Conservation (phyloP, 768 basidiomycete genomes). For the Mycena floridula region DNA sequence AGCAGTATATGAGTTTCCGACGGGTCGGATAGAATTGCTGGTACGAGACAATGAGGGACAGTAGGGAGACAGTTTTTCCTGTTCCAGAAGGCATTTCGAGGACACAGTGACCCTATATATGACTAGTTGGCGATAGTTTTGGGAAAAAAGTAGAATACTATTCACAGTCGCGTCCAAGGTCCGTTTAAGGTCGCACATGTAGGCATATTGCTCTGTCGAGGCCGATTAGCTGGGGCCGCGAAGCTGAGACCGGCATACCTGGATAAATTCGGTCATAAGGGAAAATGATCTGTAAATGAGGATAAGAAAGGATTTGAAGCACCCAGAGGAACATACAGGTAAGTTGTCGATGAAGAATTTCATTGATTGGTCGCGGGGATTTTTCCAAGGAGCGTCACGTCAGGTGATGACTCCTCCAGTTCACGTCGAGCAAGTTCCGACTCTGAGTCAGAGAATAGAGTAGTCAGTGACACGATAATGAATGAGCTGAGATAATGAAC, state of each 20-base stretch:
- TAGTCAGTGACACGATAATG: too few relatives aligned
- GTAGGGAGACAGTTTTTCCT: slow-evolving; percentile 94
- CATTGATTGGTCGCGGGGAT: too few relatives aligned
- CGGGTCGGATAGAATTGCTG: slow-evolving; percentile 96
- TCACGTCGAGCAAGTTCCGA: too few relatives aligned
- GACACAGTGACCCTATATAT: slow-evolving; percentile 89
- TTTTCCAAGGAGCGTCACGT: too few relatives aligned
- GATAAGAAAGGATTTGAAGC: background rate
- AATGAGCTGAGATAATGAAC: too few relatives aligned
- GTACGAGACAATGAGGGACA: slow-evolving; percentile 95
- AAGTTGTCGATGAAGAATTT: slow-evolving; percentile 80
- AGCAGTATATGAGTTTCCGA: slow-evolving; percentile 96
- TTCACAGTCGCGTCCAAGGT: slow-evolving; percentile 88
- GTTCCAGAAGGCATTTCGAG: slow-evolving; percentile 99
- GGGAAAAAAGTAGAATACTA: slow-evolving; percentile 1
- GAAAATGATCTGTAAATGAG: slow-evolving; percentile 64
- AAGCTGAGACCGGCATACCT: slow-evolving; percentile 37
- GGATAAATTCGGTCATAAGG: slow-evolving; percentile 96
- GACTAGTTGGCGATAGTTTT: background rate
- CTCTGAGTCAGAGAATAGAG: too few relatives aligned
- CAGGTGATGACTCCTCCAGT: too few relatives aligned
- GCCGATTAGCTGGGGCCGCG: slow-evolving; percentile 6
- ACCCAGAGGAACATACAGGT: slow-evolving; percentile 42
- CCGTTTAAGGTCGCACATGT: slow-evolving; percentile 98
- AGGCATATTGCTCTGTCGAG: slow-evolving; percentile 88